phyloP scores from a whole-genome alignment of 148 eudicot species.

The Salicornia ramosissima region DNA sequence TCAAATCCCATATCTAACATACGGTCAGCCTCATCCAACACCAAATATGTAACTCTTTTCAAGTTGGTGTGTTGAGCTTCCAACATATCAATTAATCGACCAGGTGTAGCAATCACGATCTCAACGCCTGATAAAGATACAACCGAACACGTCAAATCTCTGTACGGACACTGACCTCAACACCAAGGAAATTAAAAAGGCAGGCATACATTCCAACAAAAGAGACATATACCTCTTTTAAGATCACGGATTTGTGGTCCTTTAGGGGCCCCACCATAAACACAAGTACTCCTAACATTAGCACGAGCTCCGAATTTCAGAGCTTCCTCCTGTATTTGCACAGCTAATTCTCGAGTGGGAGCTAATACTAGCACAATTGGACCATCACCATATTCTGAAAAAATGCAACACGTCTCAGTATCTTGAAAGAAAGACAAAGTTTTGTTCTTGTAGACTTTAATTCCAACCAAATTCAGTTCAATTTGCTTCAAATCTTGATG shows the following conservation, averaged over 20 bases:
- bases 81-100: slow-evolving; percentile 89
- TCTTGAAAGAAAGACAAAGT: not conserved
- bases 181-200: too few species aligned
- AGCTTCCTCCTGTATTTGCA: slow-evolving; percentile 95
- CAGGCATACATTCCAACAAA: not conserved
- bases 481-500: too few species aligned
- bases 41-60: slow-evolving; percentile 90
- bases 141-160: slow-evolving; percentile 4
- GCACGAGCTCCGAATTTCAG: slow-evolving; percentile 63
- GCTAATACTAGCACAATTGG: slow-evolving; percentile 85
- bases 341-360: slow-evolving; percentile 97
- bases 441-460: too few species aligned
- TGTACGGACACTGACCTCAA: slow-evolving; percentile 1
- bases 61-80: slow-evolving; percentile 88
- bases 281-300: slow-evolving; percentile 70
- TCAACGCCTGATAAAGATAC: slow-evolving; percentile 78
- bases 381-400: slow-evolving; percentile 81
- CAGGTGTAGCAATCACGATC: slow-evolving; percentile 94
- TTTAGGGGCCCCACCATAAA: slow-evolving; percentile 98
- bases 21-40: slow-evolving; percentile 96
- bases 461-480: too few species aligned
- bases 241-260: slow-evolving; percentile 99
- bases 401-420: slow-evolving; percentile 7
- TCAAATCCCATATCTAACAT: slow-evolving; percentile 99
- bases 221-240: slow-evolving; percentile 50